These are phyloP conservation scores for Cucurbita argyrosperma DNA, from an alignment of 306 rosid species.

Conservation along the genomic window DNA sequence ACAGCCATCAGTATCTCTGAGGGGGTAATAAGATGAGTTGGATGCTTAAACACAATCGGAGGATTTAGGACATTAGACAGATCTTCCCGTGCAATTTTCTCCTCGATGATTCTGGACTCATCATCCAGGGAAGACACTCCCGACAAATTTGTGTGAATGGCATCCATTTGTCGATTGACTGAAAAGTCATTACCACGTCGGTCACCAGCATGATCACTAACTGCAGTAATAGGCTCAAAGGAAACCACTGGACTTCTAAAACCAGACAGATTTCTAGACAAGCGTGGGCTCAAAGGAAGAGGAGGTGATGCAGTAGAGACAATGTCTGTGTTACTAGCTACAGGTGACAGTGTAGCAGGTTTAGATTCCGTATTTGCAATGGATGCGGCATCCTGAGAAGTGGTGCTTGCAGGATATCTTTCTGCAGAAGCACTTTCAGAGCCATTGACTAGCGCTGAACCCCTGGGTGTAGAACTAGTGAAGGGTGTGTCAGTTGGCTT, in stretches of 20 bases:
- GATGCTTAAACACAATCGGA: conserved; percentile 57
- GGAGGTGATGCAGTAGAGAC: conserved; percentile 55
- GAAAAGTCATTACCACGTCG: conserved; percentile 46
- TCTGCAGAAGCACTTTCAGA: conserved; percentile 30
- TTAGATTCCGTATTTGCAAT: conserved; percentile 44
- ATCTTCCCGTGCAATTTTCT: conserved; percentile 54
- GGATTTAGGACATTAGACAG: conserved; percentile 42
- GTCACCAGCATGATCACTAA: conserved; percentile 50
- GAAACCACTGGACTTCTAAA: conserved; percentile 50
- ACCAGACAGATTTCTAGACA: conserved; percentile 73
- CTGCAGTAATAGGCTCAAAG: conserved; percentile 24
- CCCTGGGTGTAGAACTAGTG: conserved; percentile 38
- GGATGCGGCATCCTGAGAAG: conserved; percentile 35
- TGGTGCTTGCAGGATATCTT: conserved; percentile 47
- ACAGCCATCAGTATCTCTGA: conserved; percentile 63
- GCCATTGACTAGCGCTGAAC: conserved; percentile 29
- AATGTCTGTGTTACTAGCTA: conserved; percentile 47
- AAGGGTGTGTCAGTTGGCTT: conserved; percentile 35
- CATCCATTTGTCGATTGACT: conserved; percentile 58
- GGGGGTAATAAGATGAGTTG: conserved; percentile 89
- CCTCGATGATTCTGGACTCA: conserved; percentile 42
- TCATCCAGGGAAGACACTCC: conserved; percentile 39
- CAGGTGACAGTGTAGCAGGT: conserved; percentile 35
- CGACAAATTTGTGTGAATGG: conserved; percentile 40
- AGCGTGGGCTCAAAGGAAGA: conserved; percentile 73